Conservation (phyloP, 768 basidiomycete species). For the Serendipita indica region DNA sequence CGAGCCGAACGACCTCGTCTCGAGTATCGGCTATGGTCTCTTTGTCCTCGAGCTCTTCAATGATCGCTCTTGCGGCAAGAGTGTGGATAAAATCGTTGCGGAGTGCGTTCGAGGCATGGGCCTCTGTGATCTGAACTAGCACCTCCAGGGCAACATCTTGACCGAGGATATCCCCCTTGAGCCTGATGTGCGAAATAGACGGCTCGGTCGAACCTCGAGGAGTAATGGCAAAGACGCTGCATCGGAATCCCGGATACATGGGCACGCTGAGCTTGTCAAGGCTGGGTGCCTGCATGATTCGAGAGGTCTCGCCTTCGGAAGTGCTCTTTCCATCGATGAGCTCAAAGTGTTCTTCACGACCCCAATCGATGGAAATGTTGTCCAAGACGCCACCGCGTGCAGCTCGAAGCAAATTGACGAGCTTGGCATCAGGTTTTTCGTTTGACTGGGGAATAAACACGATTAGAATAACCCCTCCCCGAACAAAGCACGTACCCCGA, state of each 20-base stretch:
- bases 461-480: not conserved
- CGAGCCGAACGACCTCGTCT: slow-evolving; percentile 36
- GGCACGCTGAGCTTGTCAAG: not conserved
- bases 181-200: not conserved
- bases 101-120: not conserved
- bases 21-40: slow-evolving; percentile 20
- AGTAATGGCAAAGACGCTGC: slow-evolving; percentile 15
- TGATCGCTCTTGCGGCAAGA: slow-evolving; percentile 38
- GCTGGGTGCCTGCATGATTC: slow-evolving; percentile 12
- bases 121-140: slow-evolving; percentile 3
- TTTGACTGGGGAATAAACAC: slow-evolving; percentile 16
- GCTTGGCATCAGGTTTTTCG: slow-evolving; percentile 36
- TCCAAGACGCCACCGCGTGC: slow-evolving; percentile 34
- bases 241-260: slow-evolving; percentile 12
- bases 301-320: not conserved
- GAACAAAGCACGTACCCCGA: slow-evolving; percentile 19
- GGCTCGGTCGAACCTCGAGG: not conserved
- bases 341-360: slow-evolving; percentile 14
- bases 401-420: slow-evolving; percentile 35
- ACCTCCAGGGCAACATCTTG: slow-evolving; percentile 13
- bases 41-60: slow-evolving; percentile 34
- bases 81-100: slow-evolving; percentile 28
- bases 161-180: slow-evolving; percentile 13
- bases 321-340: slow-evolving; percentile 1
- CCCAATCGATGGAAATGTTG: slow-evolving; percentile 38